Base-by-base conservation (phyloP, 176 grass and related monocot species). In the Puccinellia tenuiflora region DNA sequence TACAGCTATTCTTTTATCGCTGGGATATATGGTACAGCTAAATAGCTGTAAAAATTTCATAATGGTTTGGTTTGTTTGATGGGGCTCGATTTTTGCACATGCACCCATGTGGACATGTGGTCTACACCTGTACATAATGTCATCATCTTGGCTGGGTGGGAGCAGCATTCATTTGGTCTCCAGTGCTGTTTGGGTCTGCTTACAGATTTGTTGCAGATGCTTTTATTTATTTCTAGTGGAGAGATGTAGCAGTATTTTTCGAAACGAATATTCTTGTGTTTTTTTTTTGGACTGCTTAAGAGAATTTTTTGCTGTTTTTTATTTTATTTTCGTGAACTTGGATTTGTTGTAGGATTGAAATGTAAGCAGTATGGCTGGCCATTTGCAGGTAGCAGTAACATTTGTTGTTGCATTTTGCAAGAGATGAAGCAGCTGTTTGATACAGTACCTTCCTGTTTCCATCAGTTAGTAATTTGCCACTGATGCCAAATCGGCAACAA, bases 61-160 rank as follows among this genome's bases (percentile, higher is more conserved):
- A 46, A 83, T 47, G 26, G 6, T 11, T 18, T 17, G 14, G 40
- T 46, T 30, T 66, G n/a, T 24, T 30, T 66, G 51, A 57, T 59
- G 20, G 37, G 59, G 26, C 39, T 61, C 69, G 69, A 61, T 33
- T 46, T 83, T 48, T 30, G 45, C 70, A 63, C 54, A 79, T 79
- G 59, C 77, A 31, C 57, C 81, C 25, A 83, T 61, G 81, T 74
- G 68, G 53, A 68, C 25, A 83, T 61, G 81, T 74, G 68, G 53
- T 3, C 25, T 60, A 10, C 47, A 74, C 20, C 45, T 74, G 26
- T 74, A 30, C 26, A 34, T 43, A 82, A 55, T 82, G 26, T 22
- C 48, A 54, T 37, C 30, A 54, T 37, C 30, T 20, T 47, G 39
- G 29, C 30, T 47, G 68, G 47, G 4, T 72, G 67, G 20, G 52